These are phyloP conservation scores for Exophiala alcalophila DNA, from an alignment of 2,329 filamentous ascomycete genomes.

Conservation along the genomic window DNA sequence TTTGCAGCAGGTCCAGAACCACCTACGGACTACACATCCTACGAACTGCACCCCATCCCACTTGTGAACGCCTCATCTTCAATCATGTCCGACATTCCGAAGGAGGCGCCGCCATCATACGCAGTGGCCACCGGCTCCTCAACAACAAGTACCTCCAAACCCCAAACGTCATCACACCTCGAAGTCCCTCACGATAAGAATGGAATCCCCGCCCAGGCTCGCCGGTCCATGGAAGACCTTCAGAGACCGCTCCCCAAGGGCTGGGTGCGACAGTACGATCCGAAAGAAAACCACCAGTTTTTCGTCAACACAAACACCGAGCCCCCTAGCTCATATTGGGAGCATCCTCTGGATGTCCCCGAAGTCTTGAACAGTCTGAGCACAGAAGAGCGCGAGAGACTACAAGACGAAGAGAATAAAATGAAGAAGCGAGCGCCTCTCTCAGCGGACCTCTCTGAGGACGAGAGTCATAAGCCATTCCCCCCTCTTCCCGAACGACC, in stretches of 20 bases:
- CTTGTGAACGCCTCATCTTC: background rate
- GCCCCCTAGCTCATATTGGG: constrained; percentile 59
- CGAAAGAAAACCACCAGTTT: constrained; percentile 56
- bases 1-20: constrained; percentile 30
- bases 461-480: constrained; percentile 33
- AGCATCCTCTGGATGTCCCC: constrained; percentile 60
- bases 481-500: constrained; percentile 24
- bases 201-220: constrained; percentile 52
- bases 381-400: constrained; percentile 48
- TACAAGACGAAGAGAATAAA: constrained; percentile 38
- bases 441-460: constrained; percentile 17
- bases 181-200: constrained; percentile 39
- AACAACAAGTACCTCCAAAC: constrained; percentile 21
- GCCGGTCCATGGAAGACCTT: constrained; percentile 63
- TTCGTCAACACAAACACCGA: constrained; percentile 57
- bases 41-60: constrained; percentile 14
- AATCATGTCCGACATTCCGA: constrained; percentile 22
- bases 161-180: constrained; percentile 24
- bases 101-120: constrained; percentile 39
- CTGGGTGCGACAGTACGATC: constrained; percentile 58
- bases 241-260: constrained; percentile 52
- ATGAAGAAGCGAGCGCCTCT: constrained; percentile 28
- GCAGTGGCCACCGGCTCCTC: constrained; percentile 32
- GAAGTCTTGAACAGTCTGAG: constrained; percentile 51
- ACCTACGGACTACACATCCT: too few relatives aligned